phyloP scores from a whole-genome alignment of 2,329 filamentous ascomycete species.

The Fusarium odoratissimum region DNA sequence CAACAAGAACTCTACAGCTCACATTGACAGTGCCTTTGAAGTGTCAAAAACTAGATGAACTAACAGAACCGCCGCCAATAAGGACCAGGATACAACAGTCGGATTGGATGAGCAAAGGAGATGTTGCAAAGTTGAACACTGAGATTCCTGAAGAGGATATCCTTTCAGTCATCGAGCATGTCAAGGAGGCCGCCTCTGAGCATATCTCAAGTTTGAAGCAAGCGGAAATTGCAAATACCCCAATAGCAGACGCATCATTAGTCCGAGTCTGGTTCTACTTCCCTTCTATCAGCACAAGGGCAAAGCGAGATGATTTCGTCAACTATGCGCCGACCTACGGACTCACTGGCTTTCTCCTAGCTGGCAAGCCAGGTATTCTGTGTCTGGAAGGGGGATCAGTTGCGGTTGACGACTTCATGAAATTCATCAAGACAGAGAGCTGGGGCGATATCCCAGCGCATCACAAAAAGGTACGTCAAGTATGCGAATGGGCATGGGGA shows the following conservation, averaged over 20 bases:
- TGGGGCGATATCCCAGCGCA: slow-evolving; percentile 72
- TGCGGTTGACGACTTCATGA: slow-evolving; percentile 69
- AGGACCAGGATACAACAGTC: slow-evolving; percentile 61
- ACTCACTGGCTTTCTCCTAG: slow-evolving; percentile 69
- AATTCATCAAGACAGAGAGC: slow-evolving; percentile 71
- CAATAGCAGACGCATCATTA: slow-evolving; percentile 42
- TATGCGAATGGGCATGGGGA: accelerated
- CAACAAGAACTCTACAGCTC: slow-evolving; percentile 45
- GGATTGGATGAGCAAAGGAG: slow-evolving; percentile 63
- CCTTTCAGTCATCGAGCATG: slow-evolving; percentile 57
- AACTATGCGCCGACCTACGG: slow-evolving; percentile 62
- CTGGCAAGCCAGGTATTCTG: slow-evolving; percentile 68
- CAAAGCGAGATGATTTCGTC: slow-evolving; percentile 68
- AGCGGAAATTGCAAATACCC: neutral
- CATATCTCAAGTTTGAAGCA: slow-evolving; percentile 45
- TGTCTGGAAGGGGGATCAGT: slow-evolving; percentile 62
- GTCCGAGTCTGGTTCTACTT: slow-evolving; percentile 73
- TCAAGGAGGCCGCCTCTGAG: slow-evolving; percentile 52
- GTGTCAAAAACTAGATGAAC: neutral
- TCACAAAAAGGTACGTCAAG: slow-evolving; percentile 64
- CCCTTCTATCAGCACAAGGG: slow-evolving; percentile 68
- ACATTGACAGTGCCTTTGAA: slow-evolving; percentile 51
- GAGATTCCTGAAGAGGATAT: slow-evolving; percentile 59
- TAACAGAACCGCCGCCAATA: slow-evolving; percentile 54
- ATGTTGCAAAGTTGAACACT: slow-evolving; percentile 52